Evolutionary conservation across 2,329 filamentous ascomycete species (phyloP), one percentile per base, ranked within the genome.

Genomic region (Fusarium nygamai): DNA sequence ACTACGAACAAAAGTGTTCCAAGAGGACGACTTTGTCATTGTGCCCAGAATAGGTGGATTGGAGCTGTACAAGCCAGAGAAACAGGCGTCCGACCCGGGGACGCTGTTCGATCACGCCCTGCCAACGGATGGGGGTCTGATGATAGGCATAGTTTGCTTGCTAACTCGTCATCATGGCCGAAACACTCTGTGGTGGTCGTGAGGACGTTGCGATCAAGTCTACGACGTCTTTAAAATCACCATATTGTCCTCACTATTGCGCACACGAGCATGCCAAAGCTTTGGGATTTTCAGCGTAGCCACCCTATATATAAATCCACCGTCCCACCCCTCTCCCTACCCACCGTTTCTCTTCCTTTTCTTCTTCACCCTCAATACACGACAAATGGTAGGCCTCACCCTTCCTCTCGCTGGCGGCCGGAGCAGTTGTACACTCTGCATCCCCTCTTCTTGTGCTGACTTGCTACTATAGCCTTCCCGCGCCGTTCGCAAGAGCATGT

Each of bases 11-110:
- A 57, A 53, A 46, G 29, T 68, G 16, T 72, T 76, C 6, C 70
- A 71, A 44, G 72, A 78, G 11, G 69, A 75, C 19, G 58, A 66
- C 27, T 63, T 64, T 47, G 31, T 78, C 8, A 31, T 78, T 39
- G 53, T 72, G 13, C 60, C 74, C 10, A 69, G 64, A 3, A 8
- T 24, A 3, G 43, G 57, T 14, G 64, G 73, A 6, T 16, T 78
- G 6, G 51, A 41, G 46, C 22, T 77, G 9, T 62, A 62, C 24
- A 44, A 61, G 22, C 69, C 64, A 6, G n/a, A 46, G 16, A 13
- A 46, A 17, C 7, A 46, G 16, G 17, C 22, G 2, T 14, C 22
- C 13, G 9, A 43, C 22, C 13, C 22, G 22, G 13, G 22, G 39
- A 24, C 41, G 8, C 14, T 24, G 7, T 24, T 43, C 9, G 22